phyloP scores from a whole-genome alignment of 2,329 filamentous ascomycete genomes.

The Aspergillus nomiae region DNA sequence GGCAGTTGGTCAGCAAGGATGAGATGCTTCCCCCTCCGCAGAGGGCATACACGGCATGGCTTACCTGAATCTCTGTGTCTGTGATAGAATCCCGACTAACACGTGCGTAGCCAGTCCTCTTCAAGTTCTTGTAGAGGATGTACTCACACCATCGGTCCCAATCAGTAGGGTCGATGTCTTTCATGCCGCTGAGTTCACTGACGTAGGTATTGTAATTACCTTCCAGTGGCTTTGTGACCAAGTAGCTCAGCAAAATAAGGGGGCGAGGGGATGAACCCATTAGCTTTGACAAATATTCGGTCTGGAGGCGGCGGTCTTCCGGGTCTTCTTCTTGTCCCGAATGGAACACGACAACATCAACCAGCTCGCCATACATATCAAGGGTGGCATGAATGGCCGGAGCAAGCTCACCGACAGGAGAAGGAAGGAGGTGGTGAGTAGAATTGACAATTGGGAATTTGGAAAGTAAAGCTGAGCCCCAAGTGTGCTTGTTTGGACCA shows the following conservation, averaged over 20 bases:
- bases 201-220: constrained; percentile 98
- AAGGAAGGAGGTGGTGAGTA: constrained; percentile 91
- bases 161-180: constrained; percentile 87
- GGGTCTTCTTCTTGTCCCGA: constrained; percentile 96
- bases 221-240: constrained; percentile 85
- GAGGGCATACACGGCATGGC: constrained; percentile 18
- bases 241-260: constrained; percentile 82
- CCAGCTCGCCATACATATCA: constrained; percentile 82
- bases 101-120: constrained; percentile 83
- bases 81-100: constrained; percentile 90
- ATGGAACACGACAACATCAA: constrained; percentile 98
- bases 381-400: constrained; percentile 97
- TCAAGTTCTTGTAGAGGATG: constrained; percentile 88
- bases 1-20: constrained; percentile 16
- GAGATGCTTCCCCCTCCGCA: background rate
- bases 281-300: constrained; percentile 78
- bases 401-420: constrained; percentile 89
- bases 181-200: constrained; percentile 82
- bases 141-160: constrained; percentile 99
- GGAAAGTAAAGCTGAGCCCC: constrained; percentile 88
- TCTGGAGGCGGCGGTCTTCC: constrained; percentile 85
- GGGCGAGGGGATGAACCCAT: constrained; percentile 85
- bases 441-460: constrained; percentile 98
- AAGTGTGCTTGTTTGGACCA: constrained; percentile 98
- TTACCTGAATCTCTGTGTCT: constrained; percentile 90